These are phyloP conservation scores for Logfia minima DNA, from an alignment of 129 eudicot species.

Conservation along the genomic window DNA sequence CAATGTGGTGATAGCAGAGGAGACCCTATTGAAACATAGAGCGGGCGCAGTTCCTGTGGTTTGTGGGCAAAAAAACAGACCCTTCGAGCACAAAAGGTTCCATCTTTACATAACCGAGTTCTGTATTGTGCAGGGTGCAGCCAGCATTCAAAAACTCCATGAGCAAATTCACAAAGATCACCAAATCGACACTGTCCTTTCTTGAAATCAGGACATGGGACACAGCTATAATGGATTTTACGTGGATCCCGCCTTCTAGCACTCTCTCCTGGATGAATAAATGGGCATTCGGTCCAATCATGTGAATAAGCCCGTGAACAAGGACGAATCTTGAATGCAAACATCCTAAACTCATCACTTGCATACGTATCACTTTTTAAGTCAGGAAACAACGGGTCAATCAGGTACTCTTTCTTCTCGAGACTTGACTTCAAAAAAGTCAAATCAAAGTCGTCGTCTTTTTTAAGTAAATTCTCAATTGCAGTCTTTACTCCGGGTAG, in stretches of 20 bases:
- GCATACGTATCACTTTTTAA: slow-evolving; percentile 35
- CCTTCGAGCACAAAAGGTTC: slow-evolving; percentile 36
- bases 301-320: slow-evolving; percentile 54
- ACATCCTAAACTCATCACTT: slow-evolving; percentile 48
- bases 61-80: slow-evolving; percentile 52
- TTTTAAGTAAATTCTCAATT: slow-evolving; percentile 23
- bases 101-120: slow-evolving; percentile 52
- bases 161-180: slow-evolving; percentile 48
- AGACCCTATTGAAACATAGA: slow-evolving; percentile 33
- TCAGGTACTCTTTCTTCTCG: slow-evolving; percentile 40
- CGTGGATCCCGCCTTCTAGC: slow-evolving; percentile 46
- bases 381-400: slow-evolving; percentile 39
- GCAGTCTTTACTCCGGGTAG: slow-evolving; percentile 7
- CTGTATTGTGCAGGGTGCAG: slow-evolving; percentile 54
- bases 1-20: slow-evolving; percentile 31
- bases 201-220: slow-evolving; percentile 46
- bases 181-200: slow-evolving; percentile 37
- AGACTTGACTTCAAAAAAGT: background rate
- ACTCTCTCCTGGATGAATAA: slow-evolving; percentile 51
- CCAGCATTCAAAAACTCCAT: slow-evolving; percentile 59
- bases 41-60: slow-evolving; percentile 39
- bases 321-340: slow-evolving; percentile 41
- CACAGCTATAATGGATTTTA: slow-evolving; percentile 42
- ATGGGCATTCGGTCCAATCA: slow-evolving; percentile 55
- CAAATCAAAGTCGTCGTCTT: slow-evolving; percentile 7